phyloP scores from a whole-genome alignment of 768 basidiomycete species.

The Russula dissimulans region DNA sequence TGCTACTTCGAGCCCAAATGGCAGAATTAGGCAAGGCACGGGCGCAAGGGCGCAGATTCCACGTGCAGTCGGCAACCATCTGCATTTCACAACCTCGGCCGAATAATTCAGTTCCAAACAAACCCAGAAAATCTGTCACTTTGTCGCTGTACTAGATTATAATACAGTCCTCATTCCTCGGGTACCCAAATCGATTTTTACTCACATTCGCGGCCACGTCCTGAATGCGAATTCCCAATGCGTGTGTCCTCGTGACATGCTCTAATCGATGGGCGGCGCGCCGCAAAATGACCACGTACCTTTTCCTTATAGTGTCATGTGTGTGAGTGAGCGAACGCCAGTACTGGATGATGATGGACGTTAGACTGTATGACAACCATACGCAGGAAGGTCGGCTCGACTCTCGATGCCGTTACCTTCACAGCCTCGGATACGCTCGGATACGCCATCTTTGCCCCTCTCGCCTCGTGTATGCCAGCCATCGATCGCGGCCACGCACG shows the following conservation, averaged over 20 bases:
- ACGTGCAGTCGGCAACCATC: too few species aligned
- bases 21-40: too few species aligned
- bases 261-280: slow-evolving; percentile 11
- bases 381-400: not conserved
- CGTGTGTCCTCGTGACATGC: slow-evolving; percentile 30
- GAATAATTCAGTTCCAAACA: not conserved
- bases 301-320: slow-evolving; percentile 67
- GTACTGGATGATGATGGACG: slow-evolving; percentile 34
- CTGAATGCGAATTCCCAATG: slow-evolving; percentile 71
- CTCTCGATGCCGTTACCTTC: slow-evolving; percentile 20
- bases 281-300: slow-evolving; percentile 35
- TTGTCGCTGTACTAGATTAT: not conserved
- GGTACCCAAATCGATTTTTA: not conserved
- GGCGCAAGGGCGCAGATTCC: too few species aligned
- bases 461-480: slow-evolving; percentile 62
- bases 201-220: slow-evolving; percentile 29
- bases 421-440: slow-evolving; percentile 33
- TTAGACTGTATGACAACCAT: not conserved
- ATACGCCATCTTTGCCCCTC: slow-evolving; percentile 37
- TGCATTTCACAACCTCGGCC: not conserved
- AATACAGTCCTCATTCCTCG: not conserved
- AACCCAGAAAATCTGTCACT: not conserved
- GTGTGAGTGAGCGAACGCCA: slow-evolving; percentile 63
- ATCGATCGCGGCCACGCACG: slow-evolving; percentile 71
- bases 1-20: too few species aligned